Percentiles rank a stretch among this genome's conserved stretches.
phyloP scores from a whole-genome alignment of 1,139 yeast species.

The Candida sanyaensis region DNA sequence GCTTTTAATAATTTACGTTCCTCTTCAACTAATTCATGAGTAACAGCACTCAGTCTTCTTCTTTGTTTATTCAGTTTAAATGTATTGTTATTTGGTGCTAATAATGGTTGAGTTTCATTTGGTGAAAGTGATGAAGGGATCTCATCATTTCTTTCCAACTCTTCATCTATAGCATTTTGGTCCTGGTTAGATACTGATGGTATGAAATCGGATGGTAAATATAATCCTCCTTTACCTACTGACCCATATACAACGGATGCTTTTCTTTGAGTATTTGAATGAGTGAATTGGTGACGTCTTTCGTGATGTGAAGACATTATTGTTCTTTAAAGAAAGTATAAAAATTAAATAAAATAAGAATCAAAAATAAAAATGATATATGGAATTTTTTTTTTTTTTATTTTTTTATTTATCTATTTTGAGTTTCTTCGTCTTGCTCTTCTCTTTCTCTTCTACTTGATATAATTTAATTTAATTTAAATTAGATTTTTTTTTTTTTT shows the following conservation, averaged over 20 bases:
- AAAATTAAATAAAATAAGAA: neutral
- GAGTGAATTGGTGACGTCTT: slow-evolving; percentile 44
- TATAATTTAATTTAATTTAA: too few relatives aligned
- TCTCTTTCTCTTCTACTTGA: too few relatives aligned
- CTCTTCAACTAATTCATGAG: slow-evolving; percentile 31
- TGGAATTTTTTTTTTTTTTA: too few relatives aligned
- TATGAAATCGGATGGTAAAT: slow-evolving; percentile 52
- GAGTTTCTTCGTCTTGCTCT: too few relatives aligned
- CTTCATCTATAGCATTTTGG: slow-evolving; percentile 9
- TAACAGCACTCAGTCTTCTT: slow-evolving; percentile 28
- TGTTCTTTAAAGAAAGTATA: neutral
- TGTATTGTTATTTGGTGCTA: slow-evolving; percentile 5
- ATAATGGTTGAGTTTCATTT: slow-evolving; percentile 19
- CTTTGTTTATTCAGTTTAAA: slow-evolving; percentile 8
- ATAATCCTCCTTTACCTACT: slow-evolving; percentile 54
- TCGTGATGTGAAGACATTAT: slow-evolving; percentile 11
- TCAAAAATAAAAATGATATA: neutral
- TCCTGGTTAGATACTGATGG: slow-evolving; percentile 11
- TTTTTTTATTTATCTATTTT: too few relatives aligned
- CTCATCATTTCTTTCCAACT: slow-evolving; percentile 17
- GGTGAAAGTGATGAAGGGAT: slow-evolving; percentile 9
- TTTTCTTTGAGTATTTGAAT: slow-evolving; percentile 49
- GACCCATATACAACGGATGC: slow-evolving; percentile 57
- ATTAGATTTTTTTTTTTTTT: too few relatives aligned
- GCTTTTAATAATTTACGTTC: slow-evolving; percentile 40